Base-by-base conservation (phyloP, 2,329 filamentous ascomycete genomes). In the Alternaria angustiovoidea region DNA sequence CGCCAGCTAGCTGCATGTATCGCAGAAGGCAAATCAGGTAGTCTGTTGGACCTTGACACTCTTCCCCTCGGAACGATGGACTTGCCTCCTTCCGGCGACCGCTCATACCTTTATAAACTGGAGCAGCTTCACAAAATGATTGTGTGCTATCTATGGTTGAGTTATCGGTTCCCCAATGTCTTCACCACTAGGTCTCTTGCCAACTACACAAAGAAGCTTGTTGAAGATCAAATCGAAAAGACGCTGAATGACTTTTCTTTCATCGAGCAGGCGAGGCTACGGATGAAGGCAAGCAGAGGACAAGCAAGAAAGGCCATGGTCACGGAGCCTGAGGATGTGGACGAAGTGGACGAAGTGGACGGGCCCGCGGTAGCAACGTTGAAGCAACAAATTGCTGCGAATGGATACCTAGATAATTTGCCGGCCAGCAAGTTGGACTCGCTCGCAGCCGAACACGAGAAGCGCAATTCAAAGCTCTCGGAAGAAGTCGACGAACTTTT, bases 81-180 rank as follows among this genome's bases (percentile, higher is more conserved):
- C 62, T 60, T 81, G 26, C 71, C 80, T 0, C 75, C 83, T 1
- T 80, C 79, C 0, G 75, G 75, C 1, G 75, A 78, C 14, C 80
- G 84, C 54, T 76, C 81, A 0, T 92, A 93, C 66, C 83, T 99
- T 11, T 81, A 82, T 55, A 79, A 83, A 8, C 82, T 98, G 20
- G 95, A 99, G 76, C 77, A 81, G 3, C 83, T 99, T 16, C 95
- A 99, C 80, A 91, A 92, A 70, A 84, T 88, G 28, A 82, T 99
- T 38, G 92, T 94, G 44, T 81, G 94, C 47, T 99, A 98, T 75
- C 84, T 96, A 2, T 99, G 95, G 95, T 84, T 99, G 16, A 94
- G 91, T 69, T 98, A 94, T 78, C 89, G 94, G 7, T 96, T 94
- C 77, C 84, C 88, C 4, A 91, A 92, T 49, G 85, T 96, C 51